Percentiles rank a stretch among this genome's conserved stretches.
Conservation (phyloP, 2,329 filamentous ascomycete genomes). For the Cladophialophora chaetospira region DNA sequence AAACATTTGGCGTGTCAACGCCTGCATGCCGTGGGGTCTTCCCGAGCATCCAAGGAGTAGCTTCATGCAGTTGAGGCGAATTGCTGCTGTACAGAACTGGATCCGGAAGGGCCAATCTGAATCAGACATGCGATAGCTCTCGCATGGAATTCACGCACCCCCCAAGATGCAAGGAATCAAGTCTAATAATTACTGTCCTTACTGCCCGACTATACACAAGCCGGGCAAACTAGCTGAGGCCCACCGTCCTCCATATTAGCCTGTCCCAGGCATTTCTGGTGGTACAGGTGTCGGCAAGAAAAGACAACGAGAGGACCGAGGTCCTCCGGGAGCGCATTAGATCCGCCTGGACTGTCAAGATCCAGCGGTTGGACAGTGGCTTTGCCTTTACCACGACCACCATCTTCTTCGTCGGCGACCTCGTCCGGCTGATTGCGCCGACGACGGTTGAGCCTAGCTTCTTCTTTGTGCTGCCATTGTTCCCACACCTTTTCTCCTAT, state of each 20-base stretch:
- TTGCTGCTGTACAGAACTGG: too few relatives aligned
- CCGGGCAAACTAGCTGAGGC: slow-evolving; percentile 20
- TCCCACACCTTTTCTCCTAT: slow-evolving; percentile 76
- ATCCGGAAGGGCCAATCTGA: too few relatives aligned
- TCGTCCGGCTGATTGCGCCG: slow-evolving; percentile 11
- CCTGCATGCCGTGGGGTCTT: too few relatives aligned
- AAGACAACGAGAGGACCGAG: slow-evolving; percentile 47
- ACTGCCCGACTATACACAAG: slow-evolving; percentile 23
- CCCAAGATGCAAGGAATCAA: not conserved
- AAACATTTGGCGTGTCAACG: slow-evolving; percentile 11
- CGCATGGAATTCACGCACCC: not conserved
- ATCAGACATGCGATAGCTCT: too few relatives aligned
- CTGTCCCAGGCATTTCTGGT: slow-evolving; percentile 47
- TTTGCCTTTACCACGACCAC: slow-evolving; percentile 28
- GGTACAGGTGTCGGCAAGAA: slow-evolving; percentile 53
- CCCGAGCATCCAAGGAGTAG: too few relatives aligned
- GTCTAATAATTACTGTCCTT: not conserved
- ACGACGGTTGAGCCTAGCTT: slow-evolving; percentile 35
- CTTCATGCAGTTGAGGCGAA: too few relatives aligned
- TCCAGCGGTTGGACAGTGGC: slow-evolving; percentile 21
- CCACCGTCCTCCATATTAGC: slow-evolving; percentile 27
- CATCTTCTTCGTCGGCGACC: slow-evolving; percentile 20
- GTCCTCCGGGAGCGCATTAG: not conserved
- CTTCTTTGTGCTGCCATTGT: slow-evolving; percentile 70
- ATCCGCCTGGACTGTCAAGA: slow-evolving; percentile 8